Base-by-base conservation (phyloP, 2,329 filamentous ascomycete species). In the Madurella fahalii region DNA sequence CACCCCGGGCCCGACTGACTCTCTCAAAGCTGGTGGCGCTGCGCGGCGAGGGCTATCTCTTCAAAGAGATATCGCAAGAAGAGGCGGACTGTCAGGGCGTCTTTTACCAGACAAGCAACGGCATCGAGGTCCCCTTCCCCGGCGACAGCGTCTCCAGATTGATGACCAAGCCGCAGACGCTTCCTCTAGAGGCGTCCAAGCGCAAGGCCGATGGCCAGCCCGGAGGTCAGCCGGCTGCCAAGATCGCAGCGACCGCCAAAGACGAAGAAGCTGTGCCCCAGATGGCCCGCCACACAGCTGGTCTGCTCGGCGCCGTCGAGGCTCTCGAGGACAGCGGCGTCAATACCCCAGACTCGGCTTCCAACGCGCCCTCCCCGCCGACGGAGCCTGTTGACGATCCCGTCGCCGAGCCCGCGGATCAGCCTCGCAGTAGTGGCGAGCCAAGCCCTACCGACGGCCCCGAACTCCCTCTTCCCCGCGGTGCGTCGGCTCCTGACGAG, bases 181-280 rank as follows among this genome's bases (percentile, higher is more conserved):
- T 70, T 60, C 57, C 65, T 55, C 63, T 67, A 64, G 66, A 71
- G 66, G 49, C 66, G 60, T 62, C 71, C 64, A 83, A 82, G 69
- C 76, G 80, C 20, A 80, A 75, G 62, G 74, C 79, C 5, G 75
- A 74, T 13, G 76, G 74, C 30, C 75, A 77, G 56, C 72, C 71
- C 1, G 78, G 81, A 17, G 74, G 73, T 18, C 75, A 78, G 58
- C 75, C 76, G 1, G 73, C 73, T 1, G 69, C 75, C 30, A 83
- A 83, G 69, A 75, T 75, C 54, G 60, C 67, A 16, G 61, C 64
- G n/a, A 60, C 51, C 7, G 52, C 61, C 30, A 63, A 68, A 57
- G 68, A 63, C 49, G 68, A 66, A 40, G 67, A 67, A n/a, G 51
- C 59, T 4, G 58, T 63, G 4, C 65, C 66, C 25, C 64, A 67